Conservation (phyloP, 371 early-diverging fungal genomes). For the Mortierella sp. region DNA sequence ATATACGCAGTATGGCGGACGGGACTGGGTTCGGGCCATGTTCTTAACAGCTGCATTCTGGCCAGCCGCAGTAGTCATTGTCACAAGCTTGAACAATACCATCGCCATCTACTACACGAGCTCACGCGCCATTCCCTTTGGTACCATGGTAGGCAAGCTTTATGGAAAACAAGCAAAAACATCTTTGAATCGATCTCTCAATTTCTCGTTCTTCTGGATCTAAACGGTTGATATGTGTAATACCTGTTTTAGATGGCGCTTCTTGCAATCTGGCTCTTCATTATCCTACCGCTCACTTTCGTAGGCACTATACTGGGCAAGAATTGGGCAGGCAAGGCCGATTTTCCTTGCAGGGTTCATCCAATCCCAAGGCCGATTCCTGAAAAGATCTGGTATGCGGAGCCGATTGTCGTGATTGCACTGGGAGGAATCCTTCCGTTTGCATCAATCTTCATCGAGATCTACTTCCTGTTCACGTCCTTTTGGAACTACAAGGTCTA, state of each 20-base stretch:
- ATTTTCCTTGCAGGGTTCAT: constrained; percentile 87
- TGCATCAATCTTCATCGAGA: constrained; percentile 87
- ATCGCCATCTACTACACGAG: constrained; percentile 81
- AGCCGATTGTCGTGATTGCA: constrained; percentile 70
- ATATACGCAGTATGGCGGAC: constrained; percentile 80
- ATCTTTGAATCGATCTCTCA: neutral
- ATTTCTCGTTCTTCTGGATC: too few relatives aligned
- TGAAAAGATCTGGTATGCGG: constrained; percentile 78
- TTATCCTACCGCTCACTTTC: constrained; percentile 79
- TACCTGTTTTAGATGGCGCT: constrained; percentile 61
- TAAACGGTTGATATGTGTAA: too few relatives aligned
- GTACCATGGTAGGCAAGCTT: constrained; percentile 74
- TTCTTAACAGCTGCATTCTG: constrained; percentile 78
- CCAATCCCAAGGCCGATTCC: constrained; percentile 87
- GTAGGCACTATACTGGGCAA: constrained; percentile 82
- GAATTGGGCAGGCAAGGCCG: constrained; percentile 72
- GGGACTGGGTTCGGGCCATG: constrained; percentile 78
- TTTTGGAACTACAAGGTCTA: constrained; percentile 90
- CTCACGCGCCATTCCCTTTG: constrained; percentile 84
- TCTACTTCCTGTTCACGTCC: constrained; percentile 87
- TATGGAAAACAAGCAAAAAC: too few relatives aligned
- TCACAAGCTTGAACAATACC: constrained; percentile 76
- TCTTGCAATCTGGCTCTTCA: constrained; percentile 78
- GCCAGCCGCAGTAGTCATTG: constrained; percentile 71
- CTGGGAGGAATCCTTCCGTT: constrained; percentile 88